These are phyloP conservation scores for Agrocybe chaxingu DNA, from an alignment of 768 basidiomycete genomes.

Conservation along the genomic window DNA sequence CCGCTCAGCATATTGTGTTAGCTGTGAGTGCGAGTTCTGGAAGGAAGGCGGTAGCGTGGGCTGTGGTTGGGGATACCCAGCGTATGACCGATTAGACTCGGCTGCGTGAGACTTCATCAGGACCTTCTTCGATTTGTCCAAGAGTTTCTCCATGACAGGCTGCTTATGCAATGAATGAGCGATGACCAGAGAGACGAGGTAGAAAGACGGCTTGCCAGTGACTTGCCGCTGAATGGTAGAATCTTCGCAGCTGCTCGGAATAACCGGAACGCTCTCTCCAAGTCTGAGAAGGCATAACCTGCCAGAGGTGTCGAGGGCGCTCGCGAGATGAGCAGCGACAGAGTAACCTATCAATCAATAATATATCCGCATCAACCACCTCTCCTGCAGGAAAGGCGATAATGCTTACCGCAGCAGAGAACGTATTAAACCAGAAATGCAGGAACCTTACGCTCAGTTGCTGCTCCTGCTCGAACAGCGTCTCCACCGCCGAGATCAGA, in stretches of 20 bases:
- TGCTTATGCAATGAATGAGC: conserved; percentile 16
- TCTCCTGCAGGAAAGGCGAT: background rate
- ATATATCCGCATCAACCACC: background rate
- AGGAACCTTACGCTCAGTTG: conserved; percentile 63
- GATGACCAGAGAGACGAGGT: background rate
- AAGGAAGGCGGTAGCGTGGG: conserved; percentile 32
- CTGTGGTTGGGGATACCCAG: conserved; percentile 14
- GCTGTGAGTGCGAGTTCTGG: conserved; percentile 27
- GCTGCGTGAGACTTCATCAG: conserved; percentile 34
- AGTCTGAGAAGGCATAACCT: conserved; percentile 54
- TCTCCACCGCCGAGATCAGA: conserved; percentile 55
- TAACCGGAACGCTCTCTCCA: conserved; percentile 55
- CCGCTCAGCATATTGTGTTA: conserved; percentile 28
- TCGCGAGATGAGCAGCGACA: conserved; percentile 63
- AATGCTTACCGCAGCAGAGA: conserved; percentile 61
- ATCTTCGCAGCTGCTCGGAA: conserved; percentile 56
- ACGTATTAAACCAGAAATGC: conserved; percentile 73
- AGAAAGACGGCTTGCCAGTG: conserved; percentile 40
- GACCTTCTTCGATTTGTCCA: conserved; percentile 45
- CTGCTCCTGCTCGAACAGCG: conserved; percentile 54
- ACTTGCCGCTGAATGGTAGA: conserved; percentile 58
- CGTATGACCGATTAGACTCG: conserved; percentile 7
- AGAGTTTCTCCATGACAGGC: conserved; percentile 56
- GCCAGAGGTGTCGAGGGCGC: conserved; percentile 58
- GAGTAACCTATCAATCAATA: conserved; percentile 43